phyloP scores from a whole-genome alignment of 768 basidiomycete species.

The Kwoniella sp. region DNA sequence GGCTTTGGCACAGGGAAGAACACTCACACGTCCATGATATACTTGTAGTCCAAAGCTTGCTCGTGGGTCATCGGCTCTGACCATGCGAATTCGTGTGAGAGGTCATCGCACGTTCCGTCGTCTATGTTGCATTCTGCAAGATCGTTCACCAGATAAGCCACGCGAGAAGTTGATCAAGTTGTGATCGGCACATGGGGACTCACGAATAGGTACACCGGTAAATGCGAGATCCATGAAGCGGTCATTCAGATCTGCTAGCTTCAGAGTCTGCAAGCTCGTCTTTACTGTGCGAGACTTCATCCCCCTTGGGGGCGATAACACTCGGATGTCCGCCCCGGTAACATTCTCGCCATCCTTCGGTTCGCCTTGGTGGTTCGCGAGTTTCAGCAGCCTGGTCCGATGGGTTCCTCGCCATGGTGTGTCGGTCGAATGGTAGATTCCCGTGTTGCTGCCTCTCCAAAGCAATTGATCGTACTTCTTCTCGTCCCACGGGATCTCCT shows the following conservation, averaged over 20 bases:
- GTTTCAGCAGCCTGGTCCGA: conserved; percentile 42
- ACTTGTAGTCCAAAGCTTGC: conserved; percentile 48
- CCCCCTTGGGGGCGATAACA: conserved; percentile 7
- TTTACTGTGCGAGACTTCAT: conserved; percentile 1
- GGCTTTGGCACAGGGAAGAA: no score
- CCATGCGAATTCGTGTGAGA: conserved; percentile 41
- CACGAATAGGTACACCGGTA: conserved; percentile 25
- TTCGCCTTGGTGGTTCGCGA: conserved; percentile 24
- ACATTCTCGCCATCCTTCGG: neutral
- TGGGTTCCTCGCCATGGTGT: conserved; percentile 50
- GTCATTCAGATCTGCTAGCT: conserved; percentile 10
- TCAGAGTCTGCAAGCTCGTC: neutral
- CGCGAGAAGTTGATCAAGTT: neutral
- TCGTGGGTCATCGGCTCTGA: conserved; percentile 33
- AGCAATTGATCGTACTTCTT: conserved; percentile 39
- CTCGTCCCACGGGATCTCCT: conserved; percentile 44
- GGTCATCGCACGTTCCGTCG: conserved; percentile 50
- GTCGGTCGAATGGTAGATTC: conserved; percentile 28
- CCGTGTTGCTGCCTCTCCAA: conserved; percentile 55
- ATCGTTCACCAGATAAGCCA: neutral
- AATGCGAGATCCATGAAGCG: conserved; percentile 22
- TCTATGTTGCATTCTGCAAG: conserved; percentile 42
- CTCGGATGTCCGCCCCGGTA: neutral
- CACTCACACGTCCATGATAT: conserved; percentile 52
- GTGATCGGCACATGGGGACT: conserved; percentile 1